A percentile compares a stretch with the other conserved stretches of the same genome.
Conservation (phyloP, 148 eudicot species). For the Rhododendron ferrugineum region DNA sequence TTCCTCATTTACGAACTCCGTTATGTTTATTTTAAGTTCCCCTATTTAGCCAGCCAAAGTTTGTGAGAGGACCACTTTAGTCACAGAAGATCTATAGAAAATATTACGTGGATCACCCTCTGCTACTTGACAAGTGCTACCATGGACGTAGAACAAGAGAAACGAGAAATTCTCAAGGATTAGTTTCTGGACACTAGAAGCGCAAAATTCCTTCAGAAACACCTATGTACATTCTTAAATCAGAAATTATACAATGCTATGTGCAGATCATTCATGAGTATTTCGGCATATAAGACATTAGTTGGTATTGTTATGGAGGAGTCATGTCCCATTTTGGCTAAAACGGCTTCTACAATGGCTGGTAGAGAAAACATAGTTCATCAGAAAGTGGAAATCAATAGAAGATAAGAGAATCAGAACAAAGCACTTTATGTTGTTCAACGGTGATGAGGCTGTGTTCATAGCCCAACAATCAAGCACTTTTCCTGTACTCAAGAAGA, state of each 20-base stretch:
- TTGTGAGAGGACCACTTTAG: not conserved
- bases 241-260: not conserved
- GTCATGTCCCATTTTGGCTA: too few species aligned
- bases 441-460: too few species aligned
- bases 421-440: too few species aligned
- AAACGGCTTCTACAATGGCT: too few species aligned
- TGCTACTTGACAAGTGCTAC: not conserved
- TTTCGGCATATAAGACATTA: not conserved
- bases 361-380: too few species aligned
- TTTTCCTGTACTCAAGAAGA: too few species aligned
- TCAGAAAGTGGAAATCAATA: too few species aligned
- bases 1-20: not conserved
- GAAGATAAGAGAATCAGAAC: too few species aligned
- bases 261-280: not conserved
- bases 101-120: not conserved
- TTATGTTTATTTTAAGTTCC: not conserved
- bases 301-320: not conserved
- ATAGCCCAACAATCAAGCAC: too few species aligned
- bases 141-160: not conserved
- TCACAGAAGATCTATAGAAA: not conserved
- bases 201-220: not conserved
- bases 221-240: not conserved
- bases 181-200: not conserved
- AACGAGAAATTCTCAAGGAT: not conserved
- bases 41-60: not conserved